Percentiles rank a stretch among this genome's conserved stretches.
phyloP scores from a whole-genome alignment of 2,329 filamentous ascomycete genomes.

The Talaromyces albobiverticillius region DNA sequence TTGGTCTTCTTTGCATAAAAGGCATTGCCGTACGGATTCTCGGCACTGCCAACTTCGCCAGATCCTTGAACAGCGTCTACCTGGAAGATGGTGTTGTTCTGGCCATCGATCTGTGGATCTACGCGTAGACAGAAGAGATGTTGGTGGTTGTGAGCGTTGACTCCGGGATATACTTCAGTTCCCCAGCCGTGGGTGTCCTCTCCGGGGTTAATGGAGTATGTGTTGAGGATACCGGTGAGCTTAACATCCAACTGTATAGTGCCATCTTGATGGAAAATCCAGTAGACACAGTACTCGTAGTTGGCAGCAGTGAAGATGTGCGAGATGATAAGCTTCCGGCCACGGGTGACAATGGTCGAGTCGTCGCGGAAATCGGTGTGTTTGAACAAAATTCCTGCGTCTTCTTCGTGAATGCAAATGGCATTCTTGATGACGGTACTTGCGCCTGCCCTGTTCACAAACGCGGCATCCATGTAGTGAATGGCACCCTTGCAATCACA shows the following conservation, averaged over 20 bases:
- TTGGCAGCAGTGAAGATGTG: conserved; percentile 95
- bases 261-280: conserved; percentile 90
- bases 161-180: conserved; percentile 83
- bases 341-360: conserved; percentile 79
- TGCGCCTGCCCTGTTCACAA: conserved; percentile 74
- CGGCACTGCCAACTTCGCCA: conserved; percentile 71
- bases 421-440: conserved; percentile 85
- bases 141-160: conserved; percentile 95
- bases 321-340: conserved; percentile 79
- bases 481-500: conserved; percentile 78
- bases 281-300: conserved; percentile 87
- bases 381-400: conserved; percentile 88
- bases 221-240: conserved; percentile 89
- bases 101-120: conserved; percentile 82
- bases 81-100: conserved; percentile 80
- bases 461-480: conserved; percentile 85
- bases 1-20: conserved; percentile 85
- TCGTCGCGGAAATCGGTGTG: conserved; percentile 92
- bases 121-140: conserved; percentile 90
- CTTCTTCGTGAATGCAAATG: conserved; percentile 93
- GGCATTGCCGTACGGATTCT: conserved; percentile 87
- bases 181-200: conserved; percentile 87
- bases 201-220: conserved; percentile 73
- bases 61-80: conserved; percentile 70
- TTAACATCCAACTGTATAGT: conserved; percentile 90